phyloP scores from a whole-genome alignment of 352 stramenopile species.

The Globisporangium megalacanthum region DNA sequence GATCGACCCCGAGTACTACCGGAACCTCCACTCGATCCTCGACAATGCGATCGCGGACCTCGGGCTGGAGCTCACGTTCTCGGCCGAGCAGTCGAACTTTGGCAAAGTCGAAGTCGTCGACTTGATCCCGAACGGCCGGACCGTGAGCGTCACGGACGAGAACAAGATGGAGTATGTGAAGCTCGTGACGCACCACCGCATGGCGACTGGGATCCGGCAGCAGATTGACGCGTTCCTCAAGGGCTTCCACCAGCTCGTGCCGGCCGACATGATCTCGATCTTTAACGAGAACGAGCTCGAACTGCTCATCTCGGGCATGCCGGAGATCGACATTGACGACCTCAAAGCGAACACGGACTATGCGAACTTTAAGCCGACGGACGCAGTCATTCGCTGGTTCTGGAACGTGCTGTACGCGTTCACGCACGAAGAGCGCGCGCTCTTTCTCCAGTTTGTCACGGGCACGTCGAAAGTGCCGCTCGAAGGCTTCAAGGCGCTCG shows the following conservation, averaged over 20 bases:
- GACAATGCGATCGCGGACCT: slow-evolving; percentile 83
- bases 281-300: slow-evolving; percentile 94
- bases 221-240: slow-evolving; percentile 90
- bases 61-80: slow-evolving; percentile 91
- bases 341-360: slow-evolving; percentile 93
- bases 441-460: slow-evolving; percentile 94
- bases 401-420: slow-evolving; percentile 91
- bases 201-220: slow-evolving; percentile 97
- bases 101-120: slow-evolving; percentile 85
- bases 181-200: slow-evolving; percentile 97
- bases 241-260: slow-evolving; percentile 90
- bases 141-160: slow-evolving; percentile 86
- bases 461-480: slow-evolving; percentile 93
- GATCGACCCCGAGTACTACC: slow-evolving; percentile 96
- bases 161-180: slow-evolving; percentile 95
- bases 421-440: slow-evolving; percentile 87
- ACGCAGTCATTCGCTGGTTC: slow-evolving; percentile 92
- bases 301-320: slow-evolving; percentile 91
- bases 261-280: slow-evolving; percentile 88
- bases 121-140: slow-evolving; percentile 83
- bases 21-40: slow-evolving; percentile 90
- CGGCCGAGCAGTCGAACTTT: slow-evolving; percentile 88
- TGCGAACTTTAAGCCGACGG: slow-evolving; percentile 87
- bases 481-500: slow-evolving; percentile 97
- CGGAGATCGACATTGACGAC: slow-evolving; percentile 93